Evolutionary conservation across 1,284 basidiomycete genomes (phyloP), one percentile per base, ranked within the genome.

Genomic region (Papiliotrema laurentii): DNA sequence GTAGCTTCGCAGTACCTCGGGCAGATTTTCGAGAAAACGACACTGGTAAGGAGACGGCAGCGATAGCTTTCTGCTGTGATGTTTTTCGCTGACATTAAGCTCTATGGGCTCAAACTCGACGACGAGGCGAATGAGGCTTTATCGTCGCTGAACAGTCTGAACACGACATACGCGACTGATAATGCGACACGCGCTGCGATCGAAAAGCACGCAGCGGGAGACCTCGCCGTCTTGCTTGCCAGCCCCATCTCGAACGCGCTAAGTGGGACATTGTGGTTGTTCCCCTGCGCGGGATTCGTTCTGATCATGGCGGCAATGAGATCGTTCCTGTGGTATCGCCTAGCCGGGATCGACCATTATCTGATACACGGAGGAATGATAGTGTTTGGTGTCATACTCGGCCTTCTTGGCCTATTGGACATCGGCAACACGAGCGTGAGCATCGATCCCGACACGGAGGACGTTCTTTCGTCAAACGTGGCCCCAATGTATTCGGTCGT

Each of bases 251-350:
- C 11, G 11, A 40, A 50, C 1, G 47, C 53, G 2, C 46, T 60
- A 30, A 55, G 49, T 5, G 64, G 64, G 2, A 52, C 53, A 9
- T 31, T 63, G 26, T 66, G 64, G 64, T 43, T 66, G 5, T 61
- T 61, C 38, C 64, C 64, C 9, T 49, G 54, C 3, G 60, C 64
- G 55, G 57, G 59, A 3, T 25, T 38, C 5, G 50, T 49, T 3
- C 33, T 68, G 19, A 55, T 68, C 7, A 50, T 65, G 14, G 43
- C 49, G 22, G 50, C 55, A 2, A 0, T 55, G 18, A 55, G 65
- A 6, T 59, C 60, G 18, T 50, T 60, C 43, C 22, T 58, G 11
- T 63, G 63, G 49, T 56, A 59, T 36, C 46, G 48, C n/a, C 49
- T 43, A 18, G 18, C 43, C 2, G 43, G 48, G 1, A 6, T 21